Evolutionary conservation across 192 early-diverging fungal species (phyloP).

Genomic region (Geranomyces michiganensis): DNA sequence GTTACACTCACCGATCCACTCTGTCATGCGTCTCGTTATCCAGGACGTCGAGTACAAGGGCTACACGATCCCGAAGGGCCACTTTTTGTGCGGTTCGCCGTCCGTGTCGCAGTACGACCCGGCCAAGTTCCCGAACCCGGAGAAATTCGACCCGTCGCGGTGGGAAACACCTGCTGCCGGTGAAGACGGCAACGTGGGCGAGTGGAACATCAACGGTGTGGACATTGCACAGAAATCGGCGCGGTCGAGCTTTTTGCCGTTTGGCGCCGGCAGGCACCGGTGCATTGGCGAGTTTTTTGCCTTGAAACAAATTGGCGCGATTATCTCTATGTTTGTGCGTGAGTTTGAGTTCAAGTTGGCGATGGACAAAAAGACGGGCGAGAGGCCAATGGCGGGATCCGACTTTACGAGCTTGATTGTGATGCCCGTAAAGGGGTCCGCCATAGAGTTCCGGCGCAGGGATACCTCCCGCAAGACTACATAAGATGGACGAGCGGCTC

Average conservation of each 20-base stretch:
- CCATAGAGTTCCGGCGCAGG: constrained; percentile 35
- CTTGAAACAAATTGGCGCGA: constrained; percentile 93
- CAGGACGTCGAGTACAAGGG: constrained; percentile 73
- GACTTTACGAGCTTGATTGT: constrained; percentile 94
- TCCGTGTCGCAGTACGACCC: constrained; percentile 81
- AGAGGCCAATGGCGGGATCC: constrained; percentile 72
- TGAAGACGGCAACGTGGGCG: constrained; percentile 48
- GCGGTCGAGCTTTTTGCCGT: constrained; percentile 85
- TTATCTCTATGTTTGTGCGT: constrained; percentile 79
- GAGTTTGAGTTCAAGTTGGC: constrained; percentile 74
- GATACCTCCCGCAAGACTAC: too few species aligned
- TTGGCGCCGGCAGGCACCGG: constrained; percentile 96
- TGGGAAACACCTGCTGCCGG: constrained; percentile 49
- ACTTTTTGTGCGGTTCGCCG: constrained; percentile 84
- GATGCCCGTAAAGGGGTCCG: constrained; percentile 60
- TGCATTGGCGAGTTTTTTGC: constrained; percentile 99
- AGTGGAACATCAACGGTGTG: constrained; percentile 63
- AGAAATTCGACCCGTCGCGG: constrained; percentile 79
- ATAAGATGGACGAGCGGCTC: too few species aligned
- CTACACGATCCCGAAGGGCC: constrained; percentile 85
- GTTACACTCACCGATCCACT: constrained; percentile 90
- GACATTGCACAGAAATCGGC: constrained; percentile 73
- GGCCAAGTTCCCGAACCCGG: constrained; percentile 75
- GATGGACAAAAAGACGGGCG: constrained; percentile 46
- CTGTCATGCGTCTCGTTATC: constrained; percentile 91